Evolutionary conservation across 78 protist species (phyloP), one percentile per base, ranked within the genome.

Genomic region (Reticulomyxa filosa): DNA sequence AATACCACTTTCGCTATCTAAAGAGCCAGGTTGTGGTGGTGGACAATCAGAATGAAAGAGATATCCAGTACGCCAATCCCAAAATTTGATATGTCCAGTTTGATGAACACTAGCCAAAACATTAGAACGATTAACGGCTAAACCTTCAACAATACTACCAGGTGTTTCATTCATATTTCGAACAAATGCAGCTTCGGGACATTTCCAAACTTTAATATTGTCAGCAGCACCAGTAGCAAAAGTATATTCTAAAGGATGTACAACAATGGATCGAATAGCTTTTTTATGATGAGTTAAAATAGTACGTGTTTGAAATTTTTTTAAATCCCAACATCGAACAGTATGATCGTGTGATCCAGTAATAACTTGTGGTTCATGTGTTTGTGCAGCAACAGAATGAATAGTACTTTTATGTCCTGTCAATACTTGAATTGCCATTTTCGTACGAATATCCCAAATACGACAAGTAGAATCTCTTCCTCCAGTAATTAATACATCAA

Each of bases 281-380:
- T 91, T 90, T 82, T 93, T 95, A 83, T 95, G 99, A 55, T 92
- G 80, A 13, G 99, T 95, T 17, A 95, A 75, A 3, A 78, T 70
- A 3, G 75, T 27, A 32, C 29, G 42, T 0, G 56, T 0, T 38
- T 26, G 39, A 30, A 92, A 88, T 2, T 74, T 53, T 1, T 69
- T 77, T 3, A 96, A 29, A 63, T 96, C 99, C 98, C 98, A 96
- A 32, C 84, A 67, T n/a, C 90, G 37, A 2, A 95, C 62, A 0
- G 94, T 93, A 7, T 68, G 10, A 70, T 94, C 99, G 25, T 25
- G 27, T 22, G 77, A 53, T 22, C 88, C 85, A 0, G 85, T 22
- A 32, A 77, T 38, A 13, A 75, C 52, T 65, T 72, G 78, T 7
- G 74, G 72, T 26, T 0, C 26, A 10, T 25, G 34, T 57, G 7